Base-by-base conservation (phyloP, 2,329 filamentous ascomycete species). In the Fusarium zealandicum region DNA sequence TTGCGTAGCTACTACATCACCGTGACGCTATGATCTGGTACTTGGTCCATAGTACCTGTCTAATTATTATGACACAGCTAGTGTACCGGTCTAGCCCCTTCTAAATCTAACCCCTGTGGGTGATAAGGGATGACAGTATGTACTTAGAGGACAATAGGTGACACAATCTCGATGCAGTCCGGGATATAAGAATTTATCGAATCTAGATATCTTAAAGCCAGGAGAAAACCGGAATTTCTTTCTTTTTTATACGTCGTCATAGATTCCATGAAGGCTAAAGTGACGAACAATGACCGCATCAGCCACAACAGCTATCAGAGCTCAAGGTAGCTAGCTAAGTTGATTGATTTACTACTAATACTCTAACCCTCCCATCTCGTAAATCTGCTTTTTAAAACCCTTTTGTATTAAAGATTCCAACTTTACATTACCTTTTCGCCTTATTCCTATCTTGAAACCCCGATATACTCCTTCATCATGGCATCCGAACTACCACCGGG, bases 261-360 rank as follows among this genome's bases (percentile, higher is more conserved):
- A 46, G 35, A 44, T 52, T 3, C n/a, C 5, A 37, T 10, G 3
- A 7, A 12, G 17, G 6, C 9, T 11, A 27, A 12, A 33, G 48
- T 52, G 52, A 52, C 52, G 52, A 36, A 22, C n/a, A 22, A 55
- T 52, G 52, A 52, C 52, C 32, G 35, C 45, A 52, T 55, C 3
- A 52, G 30, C 40, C 47, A 40, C 52, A 46, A 13, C 4, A 4
- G 3, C 30, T 40, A 17, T 42, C 36, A 46, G 28, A 40, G 17
- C 12, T 11, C n/a, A 22, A 22, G 25, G 17, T 47, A 42, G 10
- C 6, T 6, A 7, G 27, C 3, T 28, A 18, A 18, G 41, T 12
- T n/a, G n/a, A n/a, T n/a, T n/a, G n/a, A n/a, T n/a, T n/a, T n/a
- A n/a, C n/a, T n/a, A n/a, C n/a, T n/a, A n/a, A n/a, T n/a, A n/a